phyloP scores from a whole-genome alignment of 192 early-diverging fungal species.

The Umbelopsis isabellina region DNA sequence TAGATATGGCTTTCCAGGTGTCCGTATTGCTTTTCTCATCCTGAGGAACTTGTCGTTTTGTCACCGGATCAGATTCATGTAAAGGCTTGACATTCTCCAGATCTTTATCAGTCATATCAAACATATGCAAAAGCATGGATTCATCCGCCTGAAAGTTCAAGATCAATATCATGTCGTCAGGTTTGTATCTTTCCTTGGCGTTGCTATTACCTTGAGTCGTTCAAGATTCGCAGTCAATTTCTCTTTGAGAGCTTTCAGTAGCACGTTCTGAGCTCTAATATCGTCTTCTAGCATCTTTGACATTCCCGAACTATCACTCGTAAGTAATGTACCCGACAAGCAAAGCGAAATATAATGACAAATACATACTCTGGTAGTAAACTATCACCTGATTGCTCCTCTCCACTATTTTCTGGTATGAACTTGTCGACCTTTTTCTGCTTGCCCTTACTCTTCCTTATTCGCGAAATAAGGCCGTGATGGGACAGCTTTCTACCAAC shows the following conservation, averaged over 20 bases:
- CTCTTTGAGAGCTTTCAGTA: not conserved
- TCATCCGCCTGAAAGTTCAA: not conserved
- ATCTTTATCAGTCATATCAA: not conserved
- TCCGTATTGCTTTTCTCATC: not conserved
- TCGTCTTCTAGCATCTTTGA: conserved; percentile 11
- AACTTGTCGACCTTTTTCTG: too few relatives aligned
- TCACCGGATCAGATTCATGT: not conserved
- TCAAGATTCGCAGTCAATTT: not conserved
- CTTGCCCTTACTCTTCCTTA: not conserved
- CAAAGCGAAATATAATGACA: too few relatives aligned
- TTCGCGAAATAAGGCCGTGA: not conserved
- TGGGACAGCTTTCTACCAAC: not conserved
- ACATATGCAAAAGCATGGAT: not conserved
- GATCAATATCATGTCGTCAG: too few relatives aligned
- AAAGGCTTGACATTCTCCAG: not conserved
- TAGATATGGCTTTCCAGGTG: not conserved
- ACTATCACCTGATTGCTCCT: not conserved
- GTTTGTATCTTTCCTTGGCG: not conserved
- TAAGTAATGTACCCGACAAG: not conserved
- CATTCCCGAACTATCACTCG: not conserved
- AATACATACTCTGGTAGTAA: conserved; percentile 2
- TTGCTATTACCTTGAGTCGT: not conserved
- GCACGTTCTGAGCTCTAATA: not conserved
- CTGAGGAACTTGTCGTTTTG: not conserved
- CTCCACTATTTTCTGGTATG: not conserved